These are phyloP conservation scores for Davidsoniella australis DNA, from an alignment of 2,329 filamentous ascomycete species.

Conservation along the genomic window DNA sequence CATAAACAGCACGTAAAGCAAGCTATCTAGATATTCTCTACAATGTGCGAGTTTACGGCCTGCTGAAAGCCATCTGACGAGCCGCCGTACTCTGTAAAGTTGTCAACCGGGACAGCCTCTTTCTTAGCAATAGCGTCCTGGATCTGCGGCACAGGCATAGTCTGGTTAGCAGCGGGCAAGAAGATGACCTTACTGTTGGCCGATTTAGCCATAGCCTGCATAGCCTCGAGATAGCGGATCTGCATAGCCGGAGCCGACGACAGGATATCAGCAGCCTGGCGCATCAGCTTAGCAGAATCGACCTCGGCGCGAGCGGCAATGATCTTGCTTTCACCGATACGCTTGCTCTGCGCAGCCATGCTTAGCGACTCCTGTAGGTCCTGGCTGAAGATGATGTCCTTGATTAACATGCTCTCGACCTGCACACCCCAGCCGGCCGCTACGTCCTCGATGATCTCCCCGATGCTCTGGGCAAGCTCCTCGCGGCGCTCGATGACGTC, in stretches of 20 bases:
- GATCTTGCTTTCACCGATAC: constrained; percentile 95
- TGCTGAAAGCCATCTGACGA: constrained; percentile 50
- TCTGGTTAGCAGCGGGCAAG: constrained; percentile 42
- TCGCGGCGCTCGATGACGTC: constrained; percentile 97
- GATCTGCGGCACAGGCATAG: constrained; percentile 31
- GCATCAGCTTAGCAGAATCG: constrained; percentile 86
- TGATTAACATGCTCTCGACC: constrained; percentile 97
- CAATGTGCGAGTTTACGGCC: constrained; percentile 63
- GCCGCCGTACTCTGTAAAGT: constrained; percentile 34
- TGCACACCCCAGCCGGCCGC: constrained; percentile 86
- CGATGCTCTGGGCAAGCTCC: constrained; percentile 86
- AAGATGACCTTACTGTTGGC: constrained; percentile 84
- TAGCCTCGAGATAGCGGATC: constrained; percentile 92
- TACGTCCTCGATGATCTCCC: constrained; percentile 94
- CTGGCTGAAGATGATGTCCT: constrained; percentile 94
- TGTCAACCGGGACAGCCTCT: constrained; percentile 17
- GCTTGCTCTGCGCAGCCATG: constrained; percentile 97
- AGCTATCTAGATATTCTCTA: constrained; percentile 62
- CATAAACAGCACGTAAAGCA: too few species aligned
- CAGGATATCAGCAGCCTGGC: constrained; percentile 84
- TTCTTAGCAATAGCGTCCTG: constrained; percentile 26
- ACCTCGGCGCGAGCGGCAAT: constrained; percentile 95
- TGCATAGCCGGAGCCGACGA: constrained; percentile 92
- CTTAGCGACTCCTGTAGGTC: constrained; percentile 91
- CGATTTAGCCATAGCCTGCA: constrained; percentile 95